Evolutionary conservation across 768 basidiomycete species (phyloP), one percentile per base, ranked within the genome.

Genomic region (Agaricus bisporus): DNA sequence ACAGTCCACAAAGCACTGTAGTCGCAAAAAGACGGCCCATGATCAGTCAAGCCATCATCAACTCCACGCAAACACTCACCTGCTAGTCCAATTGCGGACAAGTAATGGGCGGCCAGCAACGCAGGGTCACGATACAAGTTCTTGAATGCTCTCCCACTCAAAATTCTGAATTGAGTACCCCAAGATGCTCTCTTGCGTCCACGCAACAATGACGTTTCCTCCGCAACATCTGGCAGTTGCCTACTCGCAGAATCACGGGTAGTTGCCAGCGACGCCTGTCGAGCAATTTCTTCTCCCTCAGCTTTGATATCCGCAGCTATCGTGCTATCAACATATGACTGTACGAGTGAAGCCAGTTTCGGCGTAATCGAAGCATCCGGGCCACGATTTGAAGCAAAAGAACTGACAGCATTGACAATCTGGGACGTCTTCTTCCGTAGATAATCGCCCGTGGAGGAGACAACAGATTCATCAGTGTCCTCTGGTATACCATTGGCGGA

Each of bases 81-180:
- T 11, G 95, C 97, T 51, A 98, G 76, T 4, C 75, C 77, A 59
- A 98, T 81, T 1, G 94, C 83, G 6, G 91, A 85, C 41, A 84
- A 63, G 69, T 98, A 99, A 70, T 99, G 97, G 6, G 94, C 86
- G 2, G 84, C 78, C 74, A 99, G 77, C 51, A 99, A 68, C 45
- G 94, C 87, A 0, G 95, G 95, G 63, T 99, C 93, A 22, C 95
- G 78, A 66, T 99, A 98, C 56, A 99, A 69, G 64, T 98, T 98
- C 80, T 98, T 98, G 78, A 99, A 98, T 18, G 95, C 94, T 54
- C 97, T 72, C 22, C 95, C 95, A 65, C 93, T 97, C 65, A 99
- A 70, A 53, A 98, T 95, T 65, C 81, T 80, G 64, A 99, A 98
- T 72, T 99, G 97, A 15, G 88, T 95, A 41, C 75, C 76, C 81